phyloP scores from a whole-genome alignment of 192 early-diverging fungal species.

The Phycomyces nitens region DNA sequence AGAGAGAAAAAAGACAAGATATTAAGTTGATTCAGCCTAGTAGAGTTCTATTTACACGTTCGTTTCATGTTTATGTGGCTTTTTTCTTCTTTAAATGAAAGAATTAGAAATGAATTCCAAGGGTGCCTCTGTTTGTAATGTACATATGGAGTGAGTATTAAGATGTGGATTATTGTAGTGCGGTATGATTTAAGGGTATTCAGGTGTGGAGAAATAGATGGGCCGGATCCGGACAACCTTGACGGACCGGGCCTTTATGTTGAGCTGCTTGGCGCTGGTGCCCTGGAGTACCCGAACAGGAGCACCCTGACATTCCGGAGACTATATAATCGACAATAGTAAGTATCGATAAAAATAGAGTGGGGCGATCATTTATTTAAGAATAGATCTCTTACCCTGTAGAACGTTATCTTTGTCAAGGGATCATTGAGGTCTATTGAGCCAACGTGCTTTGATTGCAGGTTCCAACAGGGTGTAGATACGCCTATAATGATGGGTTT shows the following conservation, averaged over 20 bases:
- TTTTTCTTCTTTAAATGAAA: no score
- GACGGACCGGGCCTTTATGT: background rate
- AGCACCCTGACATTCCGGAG: background rate
- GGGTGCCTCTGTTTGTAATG: no score
- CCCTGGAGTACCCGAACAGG: background rate
- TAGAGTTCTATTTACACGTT: no score
- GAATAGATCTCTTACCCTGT: slow-evolving; percentile 5
- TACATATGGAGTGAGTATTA: no score
- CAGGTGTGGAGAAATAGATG: background rate
- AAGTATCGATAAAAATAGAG: background rate
- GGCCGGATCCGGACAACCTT: background rate
- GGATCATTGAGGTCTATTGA: slow-evolving; percentile 16
- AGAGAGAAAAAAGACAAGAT: no score
- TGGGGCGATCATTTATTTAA: background rate
- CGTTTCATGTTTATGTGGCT: no score
- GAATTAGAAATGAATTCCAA: no score
- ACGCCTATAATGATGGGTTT: background rate
- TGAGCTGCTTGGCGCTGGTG: background rate
- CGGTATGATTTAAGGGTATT: background rate
- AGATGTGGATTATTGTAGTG: no score
- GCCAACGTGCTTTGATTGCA: slow-evolving; percentile 13
- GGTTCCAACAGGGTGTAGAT: slow-evolving; percentile 14
- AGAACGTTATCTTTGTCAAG: slow-evolving; percentile 14
- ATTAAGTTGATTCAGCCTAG: no score
- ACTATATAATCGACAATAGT: background rate